Conservation (phyloP, 176 grass and related monocot genomes). For the Ensete glaucum region DNA sequence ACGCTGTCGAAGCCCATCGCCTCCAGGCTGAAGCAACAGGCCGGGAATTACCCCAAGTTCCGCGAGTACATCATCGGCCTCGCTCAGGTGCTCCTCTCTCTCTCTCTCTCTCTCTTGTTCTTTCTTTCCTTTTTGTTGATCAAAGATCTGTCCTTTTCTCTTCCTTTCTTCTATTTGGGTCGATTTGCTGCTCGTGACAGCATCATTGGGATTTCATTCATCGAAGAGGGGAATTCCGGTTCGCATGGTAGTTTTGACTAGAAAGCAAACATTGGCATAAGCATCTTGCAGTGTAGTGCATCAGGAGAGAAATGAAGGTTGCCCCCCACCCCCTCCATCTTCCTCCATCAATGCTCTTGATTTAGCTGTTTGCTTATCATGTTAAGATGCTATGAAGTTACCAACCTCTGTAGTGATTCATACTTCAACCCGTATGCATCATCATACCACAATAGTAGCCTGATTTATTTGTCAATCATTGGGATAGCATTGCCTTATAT, state of each 20-base stretch:
- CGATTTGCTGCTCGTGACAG: not conserved
- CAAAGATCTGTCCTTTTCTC: not conserved
- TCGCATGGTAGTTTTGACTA: not conserved
- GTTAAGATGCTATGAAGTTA: too few relatives aligned
- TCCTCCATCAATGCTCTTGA: too few relatives aligned
- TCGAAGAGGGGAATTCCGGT: not conserved
- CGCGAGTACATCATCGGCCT: constrained; percentile 63
- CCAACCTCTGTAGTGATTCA: too few relatives aligned
- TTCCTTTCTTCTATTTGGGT: constrained; percentile 11
- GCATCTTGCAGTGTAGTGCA: not conserved
- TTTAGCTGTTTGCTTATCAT: too few relatives aligned
- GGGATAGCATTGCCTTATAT: too few relatives aligned
- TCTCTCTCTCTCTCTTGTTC: not conserved
- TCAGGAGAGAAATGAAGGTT: not conserved
- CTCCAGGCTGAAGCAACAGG: constrained; percentile 60
- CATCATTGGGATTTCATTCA: not conserved
- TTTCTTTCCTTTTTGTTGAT: not conserved
- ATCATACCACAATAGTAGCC: too few relatives aligned
- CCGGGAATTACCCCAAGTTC: constrained; percentile 70
- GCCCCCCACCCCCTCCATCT: too few relatives aligned
- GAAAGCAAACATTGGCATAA: not conserved
- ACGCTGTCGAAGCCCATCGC: constrained; percentile 86
- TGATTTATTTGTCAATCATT: too few relatives aligned
- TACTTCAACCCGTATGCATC: too few relatives aligned
- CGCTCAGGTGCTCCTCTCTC: constrained; percentile 41